A percentile compares a stretch with the other conserved stretches of the same genome.
Conservation (phyloP, 2,329 filamentous ascomycete genomes). For the Thelonectria discophora region DNA sequence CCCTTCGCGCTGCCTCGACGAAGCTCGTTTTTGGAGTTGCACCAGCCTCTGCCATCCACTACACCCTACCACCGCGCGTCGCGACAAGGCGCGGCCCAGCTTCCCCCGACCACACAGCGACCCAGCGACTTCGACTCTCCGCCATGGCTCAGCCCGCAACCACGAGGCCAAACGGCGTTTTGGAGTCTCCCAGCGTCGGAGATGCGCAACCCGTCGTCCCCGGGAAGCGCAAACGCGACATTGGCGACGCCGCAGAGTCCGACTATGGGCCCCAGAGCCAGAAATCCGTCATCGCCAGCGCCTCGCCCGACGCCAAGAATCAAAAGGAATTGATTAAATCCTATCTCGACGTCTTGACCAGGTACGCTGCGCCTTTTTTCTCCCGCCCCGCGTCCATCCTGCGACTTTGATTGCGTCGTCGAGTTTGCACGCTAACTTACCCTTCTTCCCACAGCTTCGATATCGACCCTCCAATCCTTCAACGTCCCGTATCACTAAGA, state of each 20-base stretch:
- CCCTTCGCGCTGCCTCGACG: slow-evolving; percentile 47
- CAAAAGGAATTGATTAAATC: slow-evolving; percentile 50
- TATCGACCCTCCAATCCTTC: slow-evolving; percentile 62
- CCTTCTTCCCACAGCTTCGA: slow-evolving; percentile 57
- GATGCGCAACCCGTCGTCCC: slow-evolving; percentile 47
- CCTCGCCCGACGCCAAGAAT: slow-evolving; percentile 40
- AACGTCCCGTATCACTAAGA: slow-evolving; percentile 58
- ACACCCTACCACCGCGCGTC: slow-evolving; percentile 53
- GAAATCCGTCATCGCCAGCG: slow-evolving; percentile 39
- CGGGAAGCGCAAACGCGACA: slow-evolving; percentile 69
- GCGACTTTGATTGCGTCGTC: slow-evolving; percentile 24
- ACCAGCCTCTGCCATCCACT: slow-evolving; percentile 49
- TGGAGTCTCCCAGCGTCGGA: slow-evolving; percentile 47
- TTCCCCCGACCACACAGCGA: slow-evolving; percentile 37
- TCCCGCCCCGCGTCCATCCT: slow-evolving; percentile 13
- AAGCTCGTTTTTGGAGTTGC: slow-evolving; percentile 51
- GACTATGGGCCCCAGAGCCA: slow-evolving; percentile 42
- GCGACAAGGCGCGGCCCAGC: slow-evolving; percentile 51
- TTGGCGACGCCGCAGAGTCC: slow-evolving; percentile 50
- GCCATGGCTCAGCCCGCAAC: slow-evolving; percentile 55
- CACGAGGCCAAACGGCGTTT: slow-evolving; percentile 53
- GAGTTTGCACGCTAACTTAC: slow-evolving; percentile 43
- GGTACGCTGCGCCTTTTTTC: slow-evolving; percentile 44
- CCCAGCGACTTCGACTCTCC: slow-evolving; percentile 33
- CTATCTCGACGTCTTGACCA: slow-evolving; percentile 50